A percentile compares a stretch with the other conserved stretches of the same genome.
Evolutionary conservation across 1,139 yeast species (phyloP).

Genomic region (Sugiyamaella novakii): DNA sequence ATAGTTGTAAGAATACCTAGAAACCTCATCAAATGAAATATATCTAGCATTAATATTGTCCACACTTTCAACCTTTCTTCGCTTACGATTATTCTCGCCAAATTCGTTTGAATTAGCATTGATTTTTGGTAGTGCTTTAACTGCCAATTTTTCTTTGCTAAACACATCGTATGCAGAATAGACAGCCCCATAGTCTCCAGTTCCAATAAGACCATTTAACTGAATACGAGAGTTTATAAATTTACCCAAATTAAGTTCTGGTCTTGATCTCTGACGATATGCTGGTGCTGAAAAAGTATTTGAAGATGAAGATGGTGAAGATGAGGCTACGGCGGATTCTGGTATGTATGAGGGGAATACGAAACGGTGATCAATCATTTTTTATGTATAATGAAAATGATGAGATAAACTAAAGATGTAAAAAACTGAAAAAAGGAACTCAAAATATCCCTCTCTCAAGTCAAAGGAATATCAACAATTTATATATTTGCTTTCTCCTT

Average conservation of each 20-base stretch:
- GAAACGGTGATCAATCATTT: too few species aligned
- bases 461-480: too few species aligned
- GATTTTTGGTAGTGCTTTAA: slow-evolving; percentile 61
- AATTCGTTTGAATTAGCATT: background rate
- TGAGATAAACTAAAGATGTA: too few species aligned
- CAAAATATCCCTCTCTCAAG: too few species aligned
- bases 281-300: background rate
- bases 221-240: slow-evolving; percentile 24
- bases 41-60: slow-evolving; percentile 10
- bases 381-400: too few species aligned
- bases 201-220: slow-evolving; percentile 49
- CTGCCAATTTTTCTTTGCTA: slow-evolving; percentile 61
- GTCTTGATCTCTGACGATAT: background rate
- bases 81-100: background rate
- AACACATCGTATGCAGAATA: slow-evolving; percentile 63
- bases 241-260: slow-evolving; percentile 13
- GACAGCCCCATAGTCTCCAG: slow-evolving; percentile 88
- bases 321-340: too few species aligned
- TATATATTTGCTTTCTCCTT: too few species aligned
- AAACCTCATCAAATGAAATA: slow-evolving; percentile 17
- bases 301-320: background rate
- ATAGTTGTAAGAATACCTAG: slow-evolving; percentile 8
- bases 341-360: too few species aligned
- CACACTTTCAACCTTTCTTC: slow-evolving; percentile 1
- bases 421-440: too few species aligned